Evolutionary conservation across 768 basidiomycete species (phyloP), one percentile per base, ranked within the genome.

Genomic region (Termitomyces sp.): DNA sequence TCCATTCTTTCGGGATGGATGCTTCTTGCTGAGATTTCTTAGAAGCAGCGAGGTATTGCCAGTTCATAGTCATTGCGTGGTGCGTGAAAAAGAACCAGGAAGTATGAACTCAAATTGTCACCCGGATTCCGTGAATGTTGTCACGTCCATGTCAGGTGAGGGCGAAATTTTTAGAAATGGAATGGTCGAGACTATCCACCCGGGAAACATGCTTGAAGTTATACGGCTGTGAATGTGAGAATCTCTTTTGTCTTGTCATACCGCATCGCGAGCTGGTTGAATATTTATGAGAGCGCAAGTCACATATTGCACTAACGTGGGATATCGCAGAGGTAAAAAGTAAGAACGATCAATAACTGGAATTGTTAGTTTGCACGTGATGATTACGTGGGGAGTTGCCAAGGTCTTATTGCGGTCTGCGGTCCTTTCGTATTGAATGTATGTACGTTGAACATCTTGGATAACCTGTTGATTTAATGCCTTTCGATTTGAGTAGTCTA

Each of bases 1-100:
- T 62, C 89, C 89, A 93, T 53, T 84, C 83, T 57, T 76, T 71
- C 0, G 91, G 90, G 39, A 91, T 85, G 0, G 78, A 69, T 3
- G 77, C 79, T 22, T 73, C 68, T 65, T 88, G 89, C 36, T 74
- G 72, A 13, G 55, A 65, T 62, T 77, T 80, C 70, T 88, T 89
- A 52, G 82, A 81, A 3, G 75, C 73, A 31, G 76, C 81, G 9
- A 85, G 73, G 20, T 78, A 71, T 65, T 75, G 70, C 88, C 88
- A 89, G 44, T 65, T 59, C 31, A 67, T 61, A 22, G 67, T 31
- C 71, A 75, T 74, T n/a, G 8, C 3, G 34, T 9, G 15, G 34
- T 37, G 15, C 3, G 22, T 37, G 39, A 41, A n/a, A n/a, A 9
- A n/a, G 39, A 18, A n/a, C 16, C 18, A 41, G 39, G 18, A n/a